These are phyloP conservation scores for Elsinoe perseae DNA, from an alignment of 2,329 filamentous ascomycete species.

Conservation along the genomic window DNA sequence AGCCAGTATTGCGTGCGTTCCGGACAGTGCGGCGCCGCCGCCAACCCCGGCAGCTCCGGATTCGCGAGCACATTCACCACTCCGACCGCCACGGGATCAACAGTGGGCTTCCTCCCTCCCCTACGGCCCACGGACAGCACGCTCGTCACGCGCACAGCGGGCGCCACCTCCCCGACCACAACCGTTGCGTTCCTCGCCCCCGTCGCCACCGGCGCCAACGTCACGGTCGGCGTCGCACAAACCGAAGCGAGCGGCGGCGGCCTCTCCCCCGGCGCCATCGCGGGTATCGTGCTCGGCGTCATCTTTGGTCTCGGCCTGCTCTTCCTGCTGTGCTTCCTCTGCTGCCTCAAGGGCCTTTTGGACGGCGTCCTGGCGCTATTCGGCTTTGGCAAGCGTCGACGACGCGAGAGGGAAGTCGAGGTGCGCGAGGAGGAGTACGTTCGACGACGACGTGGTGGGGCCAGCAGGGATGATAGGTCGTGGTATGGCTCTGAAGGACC, in stretches of 20 bases:
- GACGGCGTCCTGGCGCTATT: slow-evolving; percentile 53
- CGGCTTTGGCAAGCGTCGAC: slow-evolving; percentile 45
- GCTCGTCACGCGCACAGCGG: slow-evolving; percentile 45
- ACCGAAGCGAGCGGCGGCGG: slow-evolving; percentile 24
- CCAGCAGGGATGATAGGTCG: slow-evolving; percentile 39
- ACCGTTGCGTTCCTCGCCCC: slow-evolving; percentile 45
- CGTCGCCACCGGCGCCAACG: slow-evolving; percentile 46
- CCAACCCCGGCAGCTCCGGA: slow-evolving; percentile 38
- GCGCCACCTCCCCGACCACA: slow-evolving; percentile 39
- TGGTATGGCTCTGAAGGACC: slow-evolving; percentile 40
- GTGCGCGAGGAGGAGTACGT: slow-evolving; percentile 54
- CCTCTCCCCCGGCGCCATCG: slow-evolving; percentile 66
- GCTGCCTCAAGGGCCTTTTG: slow-evolving; percentile 50
- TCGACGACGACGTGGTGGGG: slow-evolving; percentile 52
- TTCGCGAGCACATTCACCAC: slow-evolving; percentile 46
- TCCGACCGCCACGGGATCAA: slow-evolving; percentile 35
- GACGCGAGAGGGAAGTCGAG: slow-evolving; percentile 50
- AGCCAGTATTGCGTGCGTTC: slow-evolving; percentile 58
- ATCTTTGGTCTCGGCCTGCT: slow-evolving; percentile 60
- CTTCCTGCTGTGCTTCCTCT: slow-evolving; percentile 66
- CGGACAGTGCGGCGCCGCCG: slow-evolving; percentile 52
- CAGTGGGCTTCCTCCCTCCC: slow-evolving; percentile 44
- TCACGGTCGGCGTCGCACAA: slow-evolving; percentile 30
- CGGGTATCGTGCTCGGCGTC: slow-evolving; percentile 70
- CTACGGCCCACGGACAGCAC: slow-evolving; percentile 46